These are phyloP conservation scores for Ophiostoma sp. DNA, from an alignment of 2,329 filamentous ascomycete species.

Conservation along the genomic window DNA sequence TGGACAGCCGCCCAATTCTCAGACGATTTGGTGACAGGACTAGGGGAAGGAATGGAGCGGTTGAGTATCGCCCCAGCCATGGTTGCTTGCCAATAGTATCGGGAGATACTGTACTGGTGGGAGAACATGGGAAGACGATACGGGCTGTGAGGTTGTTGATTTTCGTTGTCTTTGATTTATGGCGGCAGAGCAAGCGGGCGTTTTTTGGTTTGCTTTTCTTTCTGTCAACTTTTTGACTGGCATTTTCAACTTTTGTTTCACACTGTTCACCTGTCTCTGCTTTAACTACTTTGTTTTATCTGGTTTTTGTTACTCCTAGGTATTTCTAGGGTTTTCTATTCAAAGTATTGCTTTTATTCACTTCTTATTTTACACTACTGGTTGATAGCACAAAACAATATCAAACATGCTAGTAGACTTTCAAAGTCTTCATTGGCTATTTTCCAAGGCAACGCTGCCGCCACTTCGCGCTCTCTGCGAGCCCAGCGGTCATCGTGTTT, in stretches of 20 bases:
- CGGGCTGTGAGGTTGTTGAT: neutral
- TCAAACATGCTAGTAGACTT: too few relatives aligned
- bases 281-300: neutral
- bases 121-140: neutral
- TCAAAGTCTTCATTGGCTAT: too few relatives aligned
- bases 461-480: too few relatives aligned
- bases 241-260: neutral
- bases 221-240: too few relatives aligned
- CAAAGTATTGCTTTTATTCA: neutral
- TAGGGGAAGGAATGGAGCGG: neutral
- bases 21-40: neutral
- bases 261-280: neutral
- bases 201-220: neutral
- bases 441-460: too few relatives aligned
- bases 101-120: slow-evolving; percentile 15
- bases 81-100: slow-evolving; percentile 22
- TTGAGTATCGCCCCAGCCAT: slow-evolving; percentile 11
- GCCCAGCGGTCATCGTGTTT: too few relatives aligned
- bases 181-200: slow-evolving; percentile 21
- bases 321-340: neutral
- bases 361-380: too few relatives aligned
- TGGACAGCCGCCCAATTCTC: slow-evolving; percentile 15
- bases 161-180: slow-evolving; percentile 1
- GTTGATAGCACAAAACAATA: too few relatives aligned
- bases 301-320: neutral